phyloP scores from a whole-genome alignment of 2,329 filamentous ascomycete species.

The Botrytis hyacinthi region DNA sequence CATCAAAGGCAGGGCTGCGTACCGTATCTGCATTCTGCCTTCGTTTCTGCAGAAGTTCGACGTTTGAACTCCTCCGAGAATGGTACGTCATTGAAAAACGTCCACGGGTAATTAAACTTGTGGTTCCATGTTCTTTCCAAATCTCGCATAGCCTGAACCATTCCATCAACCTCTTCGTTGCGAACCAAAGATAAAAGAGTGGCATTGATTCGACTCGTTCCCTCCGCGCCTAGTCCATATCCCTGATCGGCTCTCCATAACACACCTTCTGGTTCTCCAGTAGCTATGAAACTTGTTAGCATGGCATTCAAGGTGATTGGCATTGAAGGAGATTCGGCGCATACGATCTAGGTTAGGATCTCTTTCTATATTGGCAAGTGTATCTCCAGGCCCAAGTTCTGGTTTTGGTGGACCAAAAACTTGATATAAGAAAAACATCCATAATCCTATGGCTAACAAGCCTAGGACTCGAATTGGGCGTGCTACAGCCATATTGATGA shows the following conservation, averaged over 20 bases:
- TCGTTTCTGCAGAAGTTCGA: conserved; percentile 76
- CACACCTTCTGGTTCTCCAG: conserved; percentile 75
- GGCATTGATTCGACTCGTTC: conserved; percentile 85
- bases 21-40: conserved; percentile 86
- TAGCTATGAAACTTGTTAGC: conserved; percentile 53
- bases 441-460: conserved; percentile 67
- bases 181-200: conserved; percentile 89
- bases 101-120: conserved; percentile 99
- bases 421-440: conserved; percentile 76
- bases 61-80: conserved; percentile 93
- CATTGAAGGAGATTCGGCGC: conserved; percentile 38
- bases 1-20: conserved; percentile 35
- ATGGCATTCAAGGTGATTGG: background rate
- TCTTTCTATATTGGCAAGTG: conserved; percentile 61
- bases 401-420: conserved; percentile 60
- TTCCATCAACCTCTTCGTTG: conserved; percentile 81
- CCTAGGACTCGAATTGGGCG: conserved; percentile 79
- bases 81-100: conserved; percentile 95
- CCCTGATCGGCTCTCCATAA: conserved; percentile 71
- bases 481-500: conserved; percentile 72
- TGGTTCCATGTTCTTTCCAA: conserved; percentile 93
- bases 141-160: conserved; percentile 86
- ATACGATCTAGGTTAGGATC: conserved; percentile 87
- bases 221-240: conserved; percentile 72
- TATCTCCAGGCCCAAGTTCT: conserved; percentile 43